Base-by-base conservation (phyloP, 495 filamentous ascomycete species). In the Elasticomyces elasticus region DNA sequence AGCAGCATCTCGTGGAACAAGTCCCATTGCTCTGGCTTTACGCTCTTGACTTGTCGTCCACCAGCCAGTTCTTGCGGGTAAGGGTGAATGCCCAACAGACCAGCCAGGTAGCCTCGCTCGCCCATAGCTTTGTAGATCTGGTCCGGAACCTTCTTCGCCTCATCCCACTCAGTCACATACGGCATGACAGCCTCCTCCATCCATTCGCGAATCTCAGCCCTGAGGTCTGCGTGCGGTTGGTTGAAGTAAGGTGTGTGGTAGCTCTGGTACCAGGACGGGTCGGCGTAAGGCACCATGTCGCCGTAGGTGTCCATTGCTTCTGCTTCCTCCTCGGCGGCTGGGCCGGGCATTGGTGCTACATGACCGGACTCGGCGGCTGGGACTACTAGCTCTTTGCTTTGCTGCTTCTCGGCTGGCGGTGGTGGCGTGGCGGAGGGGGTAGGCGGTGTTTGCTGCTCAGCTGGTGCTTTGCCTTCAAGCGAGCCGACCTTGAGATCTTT, bases 231-330 rank as follows among this genome's bases (percentile, higher is more conserved):
- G 68, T 98, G 92, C 10, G 89, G 79, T 67, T 94, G 80, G 70
- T 95, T 95, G 79, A 84, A 94, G 76, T 95, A 96, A 17, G 92
- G 85, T 13, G 92, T 96, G 74, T 94, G 84, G 69, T 95, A 88
- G 64, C 86, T 84, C 69, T 98, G 92, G 71, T 97, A 97, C 92
- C 92, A 98, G 30, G 78, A 78, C 19, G 92, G 92, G 66, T 98
- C 92, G 12, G 82, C 85, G 61, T 89, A 98, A 1, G 92, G 92
- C 60, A 98, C 82, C 62, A 95, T 71, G 60, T 84, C 80, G 51
- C 92, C 92, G 64, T 77, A 96, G 1, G 82, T 80, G 63, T 97
- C 92, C 57, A 94, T 67, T 10, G 87, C 77, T 63, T 91, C 86
- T 23, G 75, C 67, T 46, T 78, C 71, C 57, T 81, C 73, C 45